Percentiles rank a stretch among this genome's conserved stretches.
These are phyloP conservation scores for Debaryomyces udenii DNA, from an alignment of 1,139 yeast genomes.

Conservation along the genomic window DNA sequence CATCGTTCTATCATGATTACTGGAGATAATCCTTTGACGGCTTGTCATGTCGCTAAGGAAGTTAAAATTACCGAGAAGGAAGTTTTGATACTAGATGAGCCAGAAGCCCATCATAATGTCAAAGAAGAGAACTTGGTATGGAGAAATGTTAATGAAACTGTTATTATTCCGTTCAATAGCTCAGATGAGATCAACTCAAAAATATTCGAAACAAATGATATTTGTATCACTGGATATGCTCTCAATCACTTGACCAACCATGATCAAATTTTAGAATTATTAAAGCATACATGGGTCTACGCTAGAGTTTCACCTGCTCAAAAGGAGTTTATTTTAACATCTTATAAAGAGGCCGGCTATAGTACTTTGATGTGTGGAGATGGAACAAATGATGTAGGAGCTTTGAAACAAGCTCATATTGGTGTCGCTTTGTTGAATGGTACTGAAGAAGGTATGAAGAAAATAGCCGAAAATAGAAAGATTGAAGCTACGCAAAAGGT, in stretches of 20 bases:
- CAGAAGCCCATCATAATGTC: constrained; percentile 63
- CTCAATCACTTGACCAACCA: constrained; percentile 65
- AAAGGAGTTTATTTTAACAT: constrained; percentile 85
- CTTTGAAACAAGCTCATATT: constrained; percentile 96
- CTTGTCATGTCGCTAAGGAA: constrained; percentile 95
- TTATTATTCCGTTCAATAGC: constrained; percentile 68
- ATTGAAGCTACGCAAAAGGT: constrained; percentile 65
- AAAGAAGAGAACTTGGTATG: constrained; percentile 68
- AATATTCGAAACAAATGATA: constrained; percentile 70
- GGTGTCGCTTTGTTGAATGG: constrained; percentile 98
- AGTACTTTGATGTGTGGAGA: constrained; percentile 99
- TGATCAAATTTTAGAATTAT: constrained; percentile 65
- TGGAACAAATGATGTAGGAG: constrained; percentile 99
- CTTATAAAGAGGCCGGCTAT: constrained; percentile 86
- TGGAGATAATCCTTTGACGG: constrained; percentile 98
- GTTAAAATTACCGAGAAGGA: constrained; percentile 83
- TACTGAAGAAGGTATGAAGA: constrained; percentile 91
- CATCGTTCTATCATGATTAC: constrained; percentile 98
- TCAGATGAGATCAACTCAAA: constrained; percentile 58
- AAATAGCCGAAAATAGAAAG: constrained; percentile 79
- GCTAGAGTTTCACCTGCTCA: constrained; percentile 98
- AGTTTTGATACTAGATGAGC: constrained; percentile 83
- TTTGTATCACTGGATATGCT: constrained; percentile 95
- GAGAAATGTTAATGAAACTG: constrained; percentile 82
- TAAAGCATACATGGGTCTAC: constrained; percentile 93